Evolutionary conservation across 1,139 yeast genomes (phyloP).

Genomic region (Hansenula lynferdii): DNA sequence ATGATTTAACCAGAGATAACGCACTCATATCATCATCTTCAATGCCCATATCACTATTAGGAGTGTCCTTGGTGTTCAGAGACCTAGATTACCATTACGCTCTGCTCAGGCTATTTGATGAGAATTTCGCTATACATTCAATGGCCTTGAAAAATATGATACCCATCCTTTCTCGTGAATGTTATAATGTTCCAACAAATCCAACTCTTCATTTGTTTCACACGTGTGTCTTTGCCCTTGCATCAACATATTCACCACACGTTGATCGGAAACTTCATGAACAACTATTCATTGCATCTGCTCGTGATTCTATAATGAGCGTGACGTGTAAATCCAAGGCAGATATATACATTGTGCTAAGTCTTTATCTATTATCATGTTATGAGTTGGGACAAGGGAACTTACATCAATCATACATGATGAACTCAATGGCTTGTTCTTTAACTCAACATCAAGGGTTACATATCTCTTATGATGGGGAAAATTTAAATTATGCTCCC

Average conservation of each 20-base stretch:
- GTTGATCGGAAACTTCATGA: slow-evolving; percentile 10
- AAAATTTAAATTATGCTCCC: slow-evolving; percentile 21
- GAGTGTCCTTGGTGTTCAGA: slow-evolving; percentile 9
- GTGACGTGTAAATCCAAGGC: slow-evolving; percentile 17
- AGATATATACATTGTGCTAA: slow-evolving; percentile 20
- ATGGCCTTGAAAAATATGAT: slow-evolving; percentile 11
- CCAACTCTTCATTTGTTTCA: slow-evolving; percentile 21
- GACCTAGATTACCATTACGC: slow-evolving; percentile 15
- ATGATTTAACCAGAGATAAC: not conserved
- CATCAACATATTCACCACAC: slow-evolving; percentile 17
- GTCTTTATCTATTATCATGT: slow-evolving; percentile 22
- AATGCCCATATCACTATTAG: slow-evolving; percentile 15
- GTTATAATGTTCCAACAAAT: slow-evolving; percentile 9
- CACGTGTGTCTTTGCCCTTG: slow-evolving; percentile 20
- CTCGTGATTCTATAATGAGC: slow-evolving; percentile 19
- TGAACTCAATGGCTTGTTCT: slow-evolving; percentile 24
- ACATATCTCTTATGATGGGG: slow-evolving; percentile 25
- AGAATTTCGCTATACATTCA: slow-evolving; percentile 13
- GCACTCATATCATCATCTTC: slow-evolving; percentile 1
- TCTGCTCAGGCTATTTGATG: slow-evolving; percentile 15
- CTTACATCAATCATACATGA: slow-evolving; percentile 24
- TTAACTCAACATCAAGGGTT: slow-evolving; percentile 27
- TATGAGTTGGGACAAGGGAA: slow-evolving; percentile 25
- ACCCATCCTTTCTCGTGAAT: slow-evolving; percentile 9
- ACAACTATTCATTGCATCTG: slow-evolving; percentile 17